Conservation (phyloP, 305 asterid species). For the Fraxinus velutina region DNA sequence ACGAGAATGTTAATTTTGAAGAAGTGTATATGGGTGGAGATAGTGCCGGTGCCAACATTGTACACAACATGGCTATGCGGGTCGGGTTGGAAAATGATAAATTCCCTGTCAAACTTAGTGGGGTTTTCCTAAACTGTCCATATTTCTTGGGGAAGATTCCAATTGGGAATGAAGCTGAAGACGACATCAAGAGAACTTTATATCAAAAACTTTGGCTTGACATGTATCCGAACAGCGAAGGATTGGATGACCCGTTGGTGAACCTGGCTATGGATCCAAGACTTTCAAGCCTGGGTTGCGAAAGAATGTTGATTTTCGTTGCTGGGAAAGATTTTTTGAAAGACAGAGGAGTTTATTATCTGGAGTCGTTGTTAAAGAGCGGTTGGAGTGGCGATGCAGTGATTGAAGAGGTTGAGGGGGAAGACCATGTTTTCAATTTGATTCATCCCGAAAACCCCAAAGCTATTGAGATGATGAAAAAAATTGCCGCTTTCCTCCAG, state of each 20-base stretch:
- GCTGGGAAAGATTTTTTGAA: slow-evolving; percentile 31
- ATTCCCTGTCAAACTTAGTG: slow-evolving; percentile 10
- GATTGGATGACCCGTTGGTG: slow-evolving; percentile 33
- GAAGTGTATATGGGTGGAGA: slow-evolving; percentile 39
- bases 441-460: slow-evolving; percentile 20
- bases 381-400: slow-evolving; percentile 27
- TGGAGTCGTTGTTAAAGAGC: slow-evolving; percentile 21
- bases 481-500: slow-evolving; percentile 22
- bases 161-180: slow-evolving; percentile 27
- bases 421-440: slow-evolving; percentile 32
- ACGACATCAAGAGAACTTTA: background rate
- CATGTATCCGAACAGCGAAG: slow-evolving; percentile 14
- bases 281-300: slow-evolving; percentile 22
- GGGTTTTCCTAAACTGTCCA: slow-evolving; percentile 44
- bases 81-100: slow-evolving; percentile 29
- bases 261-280: slow-evolving; percentile 36
- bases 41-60: slow-evolving; percentile 52
- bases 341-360: slow-evolving; percentile 31
- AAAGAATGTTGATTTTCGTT: slow-evolving; percentile 27
- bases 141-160: slow-evolving; percentile 41
- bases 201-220: slow-evolving; percentile 12
- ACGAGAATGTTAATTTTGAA: slow-evolving; percentile 19
- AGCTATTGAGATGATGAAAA: slow-evolving; percentile 15
- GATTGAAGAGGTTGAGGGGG: slow-evolving; percentile 22
- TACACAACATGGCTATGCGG: slow-evolving; percentile 37